Percentiles rank a stretch among this genome's conserved stretches.
Conservation (phyloP, 2,329 filamentous ascomycete genomes). For the Fusarium armeniacum region DNA sequence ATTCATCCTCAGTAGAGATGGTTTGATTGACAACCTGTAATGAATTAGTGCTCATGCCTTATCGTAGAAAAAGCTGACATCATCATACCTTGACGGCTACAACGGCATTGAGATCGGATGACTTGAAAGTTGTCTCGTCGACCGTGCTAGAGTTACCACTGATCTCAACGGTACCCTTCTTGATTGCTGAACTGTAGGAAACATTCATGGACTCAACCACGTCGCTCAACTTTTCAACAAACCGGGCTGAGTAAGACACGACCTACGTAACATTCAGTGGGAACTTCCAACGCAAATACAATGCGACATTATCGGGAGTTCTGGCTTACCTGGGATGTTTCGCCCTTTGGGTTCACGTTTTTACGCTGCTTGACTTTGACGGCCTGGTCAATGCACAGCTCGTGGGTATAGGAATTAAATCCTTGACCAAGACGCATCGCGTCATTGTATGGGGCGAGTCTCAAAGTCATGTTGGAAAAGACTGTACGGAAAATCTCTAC, state of each 20-base stretch:
- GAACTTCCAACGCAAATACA: not conserved
- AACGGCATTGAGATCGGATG: not conserved
- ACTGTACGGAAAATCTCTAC: not conserved
- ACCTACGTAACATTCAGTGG: not conserved
- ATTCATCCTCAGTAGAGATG: not conserved
- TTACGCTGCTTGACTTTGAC: not conserved
- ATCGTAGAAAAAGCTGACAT: fast-evolving
- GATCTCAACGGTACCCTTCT: conserved; percentile 3
- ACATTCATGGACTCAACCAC: conserved; percentile 2
- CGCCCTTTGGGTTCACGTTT: not conserved
- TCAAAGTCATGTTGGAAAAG: not conserved
- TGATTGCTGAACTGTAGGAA: conserved; percentile 1
- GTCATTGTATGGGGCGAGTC: conserved; percentile 4
- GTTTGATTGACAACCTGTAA: not conserved
- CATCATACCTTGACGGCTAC: conserved; percentile 2
- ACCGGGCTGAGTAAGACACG: not conserved
- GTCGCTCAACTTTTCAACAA: conserved; percentile 8
- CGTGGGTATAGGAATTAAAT: conserved; percentile 9
- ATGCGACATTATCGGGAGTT: fast-evolving
- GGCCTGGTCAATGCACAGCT: not conserved
- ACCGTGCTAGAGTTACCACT: conserved; percentile 3
- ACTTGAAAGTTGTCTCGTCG: conserved; percentile 7
- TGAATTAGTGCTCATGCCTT: not conserved
- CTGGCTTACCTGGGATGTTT: not conserved
- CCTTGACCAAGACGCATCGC: conserved; percentile 11